Evolutionary conservation across 805 yeast species (phyloP), one percentile per base, ranked within the genome.

Genomic region (Helenozyma rhizophorensis): DNA sequence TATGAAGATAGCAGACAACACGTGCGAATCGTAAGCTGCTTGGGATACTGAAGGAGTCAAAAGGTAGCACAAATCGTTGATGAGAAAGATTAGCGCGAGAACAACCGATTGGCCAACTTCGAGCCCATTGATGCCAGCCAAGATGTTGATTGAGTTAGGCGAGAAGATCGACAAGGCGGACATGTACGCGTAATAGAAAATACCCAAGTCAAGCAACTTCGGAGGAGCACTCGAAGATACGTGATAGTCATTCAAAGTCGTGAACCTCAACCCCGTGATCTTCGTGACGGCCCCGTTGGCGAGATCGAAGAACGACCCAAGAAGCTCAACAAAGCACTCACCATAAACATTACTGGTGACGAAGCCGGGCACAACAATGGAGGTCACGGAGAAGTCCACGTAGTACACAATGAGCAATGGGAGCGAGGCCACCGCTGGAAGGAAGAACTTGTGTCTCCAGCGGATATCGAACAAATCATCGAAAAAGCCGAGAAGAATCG

Each of bases 371-470:
- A 93, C 70, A 37, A 86, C 74, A 7, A 93, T 83, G 25, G 82
- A 78, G 0, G 99, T 93, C 25, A 86, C 86, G 38, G 96, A 94
- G 58, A 86, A 90, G 58, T 93, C 97, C 36, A 89, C 87, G 48
- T 85, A 88, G 60, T 93, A 93, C 2, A 93, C 96, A 12, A 90
- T 75, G 37, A 93, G 68, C 47, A 93, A 68, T 4, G 99, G 99
- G 27, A 93, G 78, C 2, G 96, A 80, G 0, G 96, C 96, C 34
- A 93, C 77, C 0, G 96, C 96, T 0, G 99, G 99, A 45, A 93
- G 55, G 50, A 93, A 87, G 62, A 93, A 87, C 67, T 93, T 93
- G 64, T 93, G 96, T 53, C 99, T 72, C 99, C 99, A 93, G 47
- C 96, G 74, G 42, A 93, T 78, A 58, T 93, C 99, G 53, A 93